Conservation (phyloP, 352 stramenopile species). For the Elongisporangium anandrum region DNA sequence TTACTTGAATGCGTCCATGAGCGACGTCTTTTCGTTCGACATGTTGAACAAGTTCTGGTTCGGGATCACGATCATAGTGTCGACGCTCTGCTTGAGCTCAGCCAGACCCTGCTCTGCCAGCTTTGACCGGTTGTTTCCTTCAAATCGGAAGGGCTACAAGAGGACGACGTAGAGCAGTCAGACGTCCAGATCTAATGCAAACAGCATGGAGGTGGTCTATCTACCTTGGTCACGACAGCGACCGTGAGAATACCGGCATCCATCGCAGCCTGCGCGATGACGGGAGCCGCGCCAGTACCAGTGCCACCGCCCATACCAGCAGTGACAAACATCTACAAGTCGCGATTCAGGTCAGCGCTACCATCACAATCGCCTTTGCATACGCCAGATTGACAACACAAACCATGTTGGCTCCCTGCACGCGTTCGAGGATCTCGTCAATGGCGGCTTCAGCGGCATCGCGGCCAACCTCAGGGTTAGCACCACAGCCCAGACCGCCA, state of each 20-base stretch:
- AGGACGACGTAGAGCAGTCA: slow-evolving; percentile 2
- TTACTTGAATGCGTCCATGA: slow-evolving; percentile 85
- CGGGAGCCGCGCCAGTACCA: slow-evolving; percentile 73
- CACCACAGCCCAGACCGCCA: slow-evolving; percentile 71
- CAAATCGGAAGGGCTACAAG: slow-evolving; percentile 72
- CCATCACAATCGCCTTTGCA: not conserved
- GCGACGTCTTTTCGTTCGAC: slow-evolving; percentile 79
- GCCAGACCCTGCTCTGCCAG: slow-evolving; percentile 70
- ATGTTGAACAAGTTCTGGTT: slow-evolving; percentile 91
- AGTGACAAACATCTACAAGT: slow-evolving; percentile 80
- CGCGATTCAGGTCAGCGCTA: slow-evolving; percentile 1
- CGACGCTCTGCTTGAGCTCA: slow-evolving; percentile 79
- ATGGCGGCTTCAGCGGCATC: slow-evolving; percentile 73
- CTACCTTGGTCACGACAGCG: slow-evolving; percentile 82
- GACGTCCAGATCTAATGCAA: not conserved
- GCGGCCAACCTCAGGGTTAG: slow-evolving; percentile 77
- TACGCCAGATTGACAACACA: slow-evolving; percentile 2
- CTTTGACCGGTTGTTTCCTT: slow-evolving; percentile 79
- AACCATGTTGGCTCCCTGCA: slow-evolving; percentile 85
- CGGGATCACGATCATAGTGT: slow-evolving; percentile 87
- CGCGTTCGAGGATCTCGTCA: slow-evolving; percentile 83
- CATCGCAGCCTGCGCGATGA: slow-evolving; percentile 80
- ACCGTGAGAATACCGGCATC: slow-evolving; percentile 84
- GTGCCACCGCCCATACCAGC: slow-evolving; percentile 83
- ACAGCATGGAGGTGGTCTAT: not conserved